These are phyloP conservation scores for Cyclanthera cordifolia DNA, from an alignment of 306 rosid species.

Conservation along the genomic window DNA sequence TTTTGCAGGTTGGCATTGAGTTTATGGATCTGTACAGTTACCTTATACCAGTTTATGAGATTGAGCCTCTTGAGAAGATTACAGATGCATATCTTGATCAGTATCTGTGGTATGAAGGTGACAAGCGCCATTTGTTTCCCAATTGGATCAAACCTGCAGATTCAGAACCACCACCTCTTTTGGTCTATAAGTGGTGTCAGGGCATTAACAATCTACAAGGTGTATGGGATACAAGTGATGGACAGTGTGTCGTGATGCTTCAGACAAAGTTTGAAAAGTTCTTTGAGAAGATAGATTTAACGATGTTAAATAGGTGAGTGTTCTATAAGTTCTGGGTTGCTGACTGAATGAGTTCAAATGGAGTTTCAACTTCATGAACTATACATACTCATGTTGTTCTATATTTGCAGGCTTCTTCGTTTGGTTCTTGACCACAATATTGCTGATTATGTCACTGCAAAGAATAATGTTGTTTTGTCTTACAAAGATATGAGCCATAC, in stretches of 20 bases:
- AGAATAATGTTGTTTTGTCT: slow-evolving; percentile 89
- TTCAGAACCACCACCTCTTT: slow-evolving; percentile 97
- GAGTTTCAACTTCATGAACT: slow-evolving; percentile 1
- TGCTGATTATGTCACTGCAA: slow-evolving; percentile 98
- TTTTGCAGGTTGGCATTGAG: slow-evolving; percentile 84
- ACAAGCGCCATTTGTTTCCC: slow-evolving; percentile 95
- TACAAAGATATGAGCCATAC: slow-evolving; percentile 99
- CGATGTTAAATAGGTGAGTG: slow-evolving; percentile 76
- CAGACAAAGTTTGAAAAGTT: slow-evolving; percentile 98
- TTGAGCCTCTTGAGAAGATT: slow-evolving; percentile 98
- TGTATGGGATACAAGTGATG: slow-evolving; percentile 92
- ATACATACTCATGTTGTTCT: slow-evolving; percentile 11
- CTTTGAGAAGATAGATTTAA: slow-evolving; percentile 92
- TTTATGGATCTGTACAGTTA: slow-evolving; percentile 97
- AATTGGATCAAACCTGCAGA: slow-evolving; percentile 99
- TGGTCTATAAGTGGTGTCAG: slow-evolving; percentile 99
- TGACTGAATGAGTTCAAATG: neutral
- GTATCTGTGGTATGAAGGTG: slow-evolving; percentile 98
- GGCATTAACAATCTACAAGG: slow-evolving; percentile 93
- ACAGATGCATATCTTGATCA: slow-evolving; percentile 99
- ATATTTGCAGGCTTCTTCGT: slow-evolving; percentile 69
- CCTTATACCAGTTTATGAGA: slow-evolving; percentile 95
- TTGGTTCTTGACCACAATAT: slow-evolving; percentile 91
- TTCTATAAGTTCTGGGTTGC: neutral
- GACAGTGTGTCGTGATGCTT: slow-evolving; percentile 97